Conservation (phyloP, 1,284 basidiomycete species). For the Gastroboletus turbinatus region DNA sequence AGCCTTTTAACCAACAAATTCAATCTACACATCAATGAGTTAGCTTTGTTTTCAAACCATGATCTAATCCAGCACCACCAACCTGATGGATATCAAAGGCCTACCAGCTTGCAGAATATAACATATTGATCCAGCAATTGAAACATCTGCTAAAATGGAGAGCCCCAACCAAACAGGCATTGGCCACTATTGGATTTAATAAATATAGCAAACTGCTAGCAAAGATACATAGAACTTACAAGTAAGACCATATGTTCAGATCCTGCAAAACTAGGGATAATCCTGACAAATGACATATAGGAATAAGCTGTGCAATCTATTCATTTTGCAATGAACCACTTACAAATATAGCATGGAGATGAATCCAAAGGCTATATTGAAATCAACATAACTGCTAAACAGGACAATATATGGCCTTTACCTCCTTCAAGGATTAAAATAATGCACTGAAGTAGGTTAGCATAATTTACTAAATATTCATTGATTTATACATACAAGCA, state of each 20-base stretch:
- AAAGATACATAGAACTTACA: constrained; percentile 8
- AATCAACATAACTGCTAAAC: neutral
- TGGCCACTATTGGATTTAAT: constrained; percentile 17
- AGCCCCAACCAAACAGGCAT: constrained; percentile 21
- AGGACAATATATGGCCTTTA: neutral
- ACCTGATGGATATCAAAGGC: constrained; percentile 14
- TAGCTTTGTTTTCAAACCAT: neutral
- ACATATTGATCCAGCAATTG: constrained; percentile 22
- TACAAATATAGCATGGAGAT: constrained; percentile 37
- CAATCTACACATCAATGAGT: constrained; percentile 7
- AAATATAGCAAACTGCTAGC: neutral
- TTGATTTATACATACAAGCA: constrained; percentile 19
- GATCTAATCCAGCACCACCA: neutral
- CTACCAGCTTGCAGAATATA: constrained; percentile 8
- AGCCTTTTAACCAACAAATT: constrained; percentile 17
- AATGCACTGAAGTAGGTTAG: constrained; percentile 14
- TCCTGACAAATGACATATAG: constrained; percentile 1
- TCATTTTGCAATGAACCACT: constrained; percentile 2
- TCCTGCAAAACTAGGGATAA: neutral
- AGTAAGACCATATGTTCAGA: neutral
- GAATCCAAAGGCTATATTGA: constrained; percentile 29
- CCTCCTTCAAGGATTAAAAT: constrained; percentile 24
- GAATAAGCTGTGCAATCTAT: neutral
- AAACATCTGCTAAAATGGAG: constrained; percentile 23
- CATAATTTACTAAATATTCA: neutral